A percentile compares a stretch with the other conserved stretches of the same genome.
phyloP scores from a whole-genome alignment of 2,329 filamentous ascomycete genomes.

The Colletotrichum orbiculare region DNA sequence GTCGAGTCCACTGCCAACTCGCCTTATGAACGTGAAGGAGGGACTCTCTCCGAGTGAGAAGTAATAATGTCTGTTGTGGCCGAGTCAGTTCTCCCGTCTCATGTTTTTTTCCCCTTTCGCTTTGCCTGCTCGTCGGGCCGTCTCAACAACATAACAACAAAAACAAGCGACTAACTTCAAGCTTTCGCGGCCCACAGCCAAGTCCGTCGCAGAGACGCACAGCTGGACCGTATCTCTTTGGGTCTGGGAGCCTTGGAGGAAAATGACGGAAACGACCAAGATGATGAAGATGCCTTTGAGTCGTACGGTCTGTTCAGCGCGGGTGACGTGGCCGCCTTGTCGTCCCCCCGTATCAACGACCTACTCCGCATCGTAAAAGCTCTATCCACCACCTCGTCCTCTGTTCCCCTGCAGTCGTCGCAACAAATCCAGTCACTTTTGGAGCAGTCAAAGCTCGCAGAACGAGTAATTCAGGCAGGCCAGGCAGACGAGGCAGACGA shows the following conservation, averaged over 20 bases:
- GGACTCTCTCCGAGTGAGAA: constrained; percentile 35
- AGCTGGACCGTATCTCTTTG: constrained; percentile 72
- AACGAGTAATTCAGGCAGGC: constrained; percentile 41
- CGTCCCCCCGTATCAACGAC: constrained; percentile 67
- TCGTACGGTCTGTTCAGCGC: constrained; percentile 44
- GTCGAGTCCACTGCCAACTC: constrained; percentile 5
- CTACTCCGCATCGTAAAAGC: constrained; percentile 76
- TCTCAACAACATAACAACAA: constrained; percentile 31
- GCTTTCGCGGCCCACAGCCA: constrained; percentile 55
- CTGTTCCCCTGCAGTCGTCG: constrained; percentile 70
- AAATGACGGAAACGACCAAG: constrained; percentile 12
- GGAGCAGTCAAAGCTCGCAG: constrained; percentile 66
- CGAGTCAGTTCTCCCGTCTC: constrained; percentile 52
- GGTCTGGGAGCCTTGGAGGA: constrained; percentile 40
- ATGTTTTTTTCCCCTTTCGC: constrained; percentile 16
- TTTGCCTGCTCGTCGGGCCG: constrained; percentile 9
- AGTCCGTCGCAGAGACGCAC: constrained; percentile 71
- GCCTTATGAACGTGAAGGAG: constrained; percentile 31
- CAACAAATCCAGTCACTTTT: constrained; percentile 72
- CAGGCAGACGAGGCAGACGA: constrained; percentile 40
- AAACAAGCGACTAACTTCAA: constrained; percentile 26
- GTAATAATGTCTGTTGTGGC: constrained; percentile 56
- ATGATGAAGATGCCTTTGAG: constrained; percentile 42
- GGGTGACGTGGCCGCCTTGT: constrained; percentile 54
- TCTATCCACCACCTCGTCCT: constrained; percentile 76